phyloP scores from a whole-genome alignment of 495 filamentous ascomycete species.

The Neurospora terricola region DNA sequence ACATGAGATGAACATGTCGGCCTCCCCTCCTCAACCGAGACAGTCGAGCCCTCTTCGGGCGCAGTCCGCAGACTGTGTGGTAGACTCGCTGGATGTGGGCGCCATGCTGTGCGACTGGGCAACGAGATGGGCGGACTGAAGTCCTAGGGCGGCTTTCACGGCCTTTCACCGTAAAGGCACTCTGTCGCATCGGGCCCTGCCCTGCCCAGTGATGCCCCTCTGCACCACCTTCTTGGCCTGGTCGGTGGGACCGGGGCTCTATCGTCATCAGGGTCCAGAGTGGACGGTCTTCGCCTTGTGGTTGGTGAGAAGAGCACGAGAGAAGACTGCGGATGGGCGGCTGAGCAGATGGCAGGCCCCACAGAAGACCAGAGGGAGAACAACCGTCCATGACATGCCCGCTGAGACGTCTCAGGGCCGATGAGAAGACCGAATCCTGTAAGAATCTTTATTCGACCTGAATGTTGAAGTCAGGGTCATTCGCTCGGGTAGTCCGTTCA shows the following conservation, averaged over 20 bases:
- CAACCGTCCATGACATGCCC: neutral
- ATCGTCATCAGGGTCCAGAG: slow-evolving; percentile 1
- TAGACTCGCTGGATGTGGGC: neutral
- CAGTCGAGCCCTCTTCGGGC: neutral
- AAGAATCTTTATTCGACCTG: neutral
- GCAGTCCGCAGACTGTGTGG: neutral
- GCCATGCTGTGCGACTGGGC: neutral
- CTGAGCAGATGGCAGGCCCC: neutral
- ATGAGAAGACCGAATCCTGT: neutral
- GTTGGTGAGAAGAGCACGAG: neutral
- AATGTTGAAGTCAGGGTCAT: neutral
- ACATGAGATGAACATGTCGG: neutral
- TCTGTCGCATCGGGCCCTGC: neutral
- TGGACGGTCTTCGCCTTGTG: neutral
- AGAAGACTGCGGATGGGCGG: neutral
- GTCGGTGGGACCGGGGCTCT: slow-evolving; percentile 20
- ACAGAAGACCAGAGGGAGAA: neutral
- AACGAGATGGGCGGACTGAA: neutral
- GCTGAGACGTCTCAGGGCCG: neutral
- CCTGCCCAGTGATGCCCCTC: neutral
- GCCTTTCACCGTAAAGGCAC: neutral
- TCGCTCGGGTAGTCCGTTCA: neutral
- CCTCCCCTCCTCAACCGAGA: neutral
- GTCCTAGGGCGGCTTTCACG: neutral
- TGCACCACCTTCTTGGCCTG: slow-evolving; percentile 16